Percentiles rank a stretch among this genome's conserved stretches.
Conservation (phyloP, 352 stramenopile species). For the Globisporangium spinosum region DNA sequence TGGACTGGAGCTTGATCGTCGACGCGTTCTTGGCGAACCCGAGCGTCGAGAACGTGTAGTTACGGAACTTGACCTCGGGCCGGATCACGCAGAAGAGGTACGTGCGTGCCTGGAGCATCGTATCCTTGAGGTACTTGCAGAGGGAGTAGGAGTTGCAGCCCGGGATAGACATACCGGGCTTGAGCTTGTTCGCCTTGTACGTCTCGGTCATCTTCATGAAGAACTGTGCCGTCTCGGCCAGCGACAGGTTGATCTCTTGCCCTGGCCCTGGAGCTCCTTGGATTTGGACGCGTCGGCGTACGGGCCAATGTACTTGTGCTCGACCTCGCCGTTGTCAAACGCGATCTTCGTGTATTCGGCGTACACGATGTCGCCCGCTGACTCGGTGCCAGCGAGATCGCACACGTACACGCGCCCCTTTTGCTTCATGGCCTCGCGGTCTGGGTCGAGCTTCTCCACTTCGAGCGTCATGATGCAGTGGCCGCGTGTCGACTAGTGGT, state of each 20-base stretch:
- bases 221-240: slow-evolving; percentile 95
- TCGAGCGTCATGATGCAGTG: slow-evolving; percentile 96
- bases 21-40: slow-evolving; percentile 93
- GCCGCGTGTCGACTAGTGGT: slow-evolving; percentile 91
- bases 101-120: slow-evolving; percentile 91
- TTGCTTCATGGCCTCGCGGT: slow-evolving; percentile 89
- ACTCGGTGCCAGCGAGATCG: slow-evolving; percentile 91
- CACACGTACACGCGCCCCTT: slow-evolving; percentile 91
- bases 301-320: slow-evolving; percentile 90
- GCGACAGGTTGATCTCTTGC: slow-evolving; percentile 94
- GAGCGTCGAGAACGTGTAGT: slow-evolving; percentile 93
- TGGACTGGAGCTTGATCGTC: slow-evolving; percentile 94
- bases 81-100: slow-evolving; percentile 94
- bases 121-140: slow-evolving; percentile 96
- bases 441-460: slow-evolving; percentile 91
- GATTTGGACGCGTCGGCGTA: slow-evolving; percentile 90
- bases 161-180: slow-evolving; percentile 90
- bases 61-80: slow-evolving; percentile 90
- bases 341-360: slow-evolving; percentile 92
- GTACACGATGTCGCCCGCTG: slow-evolving; percentile 92
- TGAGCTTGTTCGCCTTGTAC: slow-evolving; percentile 93
- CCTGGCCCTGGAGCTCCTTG: slow-evolving; percentile 93
- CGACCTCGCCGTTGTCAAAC: slow-evolving; percentile 89
- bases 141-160: slow-evolving; percentile 95
- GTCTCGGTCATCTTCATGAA: slow-evolving; percentile 97